Evolutionary conservation across 495 filamentous ascomycete species (phyloP), one percentile per base, ranked within the genome.

Genomic region (Chaetomidium leptoderma): DNA sequence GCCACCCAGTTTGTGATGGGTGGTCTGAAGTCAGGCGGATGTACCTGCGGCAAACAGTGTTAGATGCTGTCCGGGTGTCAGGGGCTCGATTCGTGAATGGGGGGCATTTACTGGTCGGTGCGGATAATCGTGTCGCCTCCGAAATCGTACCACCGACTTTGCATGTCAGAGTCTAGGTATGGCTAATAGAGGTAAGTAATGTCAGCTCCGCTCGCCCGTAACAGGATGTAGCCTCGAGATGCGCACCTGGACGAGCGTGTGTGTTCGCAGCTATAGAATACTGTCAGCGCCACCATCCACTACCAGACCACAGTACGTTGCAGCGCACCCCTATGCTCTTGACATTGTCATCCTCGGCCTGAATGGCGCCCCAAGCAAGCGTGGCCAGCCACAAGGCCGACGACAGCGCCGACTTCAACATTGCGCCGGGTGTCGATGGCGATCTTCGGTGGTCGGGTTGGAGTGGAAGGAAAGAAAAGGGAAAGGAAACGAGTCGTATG

Each of bases 81-180:
- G 24, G n/a, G 6, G 19, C n/a, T n/a, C n/a, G n/a, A n/a, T n/a
- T n/a, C 1, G 21, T 11, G 13, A 1, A 17, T 13, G 39, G 30
- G 60, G 48, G 32, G 24, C 36, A 45, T 78, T 59, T 84, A 97
- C 87, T 90, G 84, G 72, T 99, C 95, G 61, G 91, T 88, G 46
- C 95, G 86, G 67, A 97, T 79, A 62, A 99, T 83, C 6, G 93
- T 95, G 71, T 96, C 90, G 66, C 92, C 93, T 67, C 95, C 95
- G 82, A 95, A 99, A 77, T 99, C 95, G 72, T 89, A 99, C 91
- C 93, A 99, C 74, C 95, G 88, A 77, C 89, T 96, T 80, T 96
- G 90, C 85, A 97, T 92, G 72, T 99, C 95, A 57, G 90, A 91
- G 74, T 97, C 93, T 47, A 99, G 81, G 73, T 97, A 99, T 47